Base-by-base conservation (phyloP, 345 rosid species). In the Firmiana major region DNA sequence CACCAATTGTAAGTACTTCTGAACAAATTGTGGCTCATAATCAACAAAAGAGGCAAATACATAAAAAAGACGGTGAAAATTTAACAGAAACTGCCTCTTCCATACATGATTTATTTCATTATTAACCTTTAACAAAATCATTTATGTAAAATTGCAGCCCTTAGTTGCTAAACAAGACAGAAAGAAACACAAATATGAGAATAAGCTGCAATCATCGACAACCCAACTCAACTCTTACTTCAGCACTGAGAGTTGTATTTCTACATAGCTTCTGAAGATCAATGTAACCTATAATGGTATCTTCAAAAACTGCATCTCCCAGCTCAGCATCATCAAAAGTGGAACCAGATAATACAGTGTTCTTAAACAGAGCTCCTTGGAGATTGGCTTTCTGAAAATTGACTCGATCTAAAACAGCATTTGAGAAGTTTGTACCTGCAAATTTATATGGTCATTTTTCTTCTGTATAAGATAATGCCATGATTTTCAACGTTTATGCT, bases 401-500 rank as follows among this genome's bases (percentile, higher is more conserved):
- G 10, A 96, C 99, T 36, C 98, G 86, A 69, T 96, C 99, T 17
- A 96, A 38, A 53, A 96, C 98, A 45, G 98, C 97, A 83, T 96
- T 90, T 0, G 94, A 83, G 88, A 93, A 96, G 88, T 96, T 82
- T 22, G 82, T 87, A 40, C 97, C 98, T 95, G 88, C 82, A 85
- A 46, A 57, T 4, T 19, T 73, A 46, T 26, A 42, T 17, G 42
- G 22, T 68, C 36, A 24, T 45, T 46, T 34, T 51, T 26, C 24
- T 26, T 28, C 22, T 8, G 15, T 15, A 38, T 21, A 65, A 72
- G 24, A 28, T 7, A 1, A 40, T 40, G 3, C 49, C 70, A 65
- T 65, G 46, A 17, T 3, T 7, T 17, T 51, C 31, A 9, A 57
- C 26, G 8, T 57, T n/a, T 21, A 57, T 57, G 62, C 31, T 57